phyloP scores from a whole-genome alignment of 2,329 filamentous ascomycete genomes.

The Fusarium graminum region DNA sequence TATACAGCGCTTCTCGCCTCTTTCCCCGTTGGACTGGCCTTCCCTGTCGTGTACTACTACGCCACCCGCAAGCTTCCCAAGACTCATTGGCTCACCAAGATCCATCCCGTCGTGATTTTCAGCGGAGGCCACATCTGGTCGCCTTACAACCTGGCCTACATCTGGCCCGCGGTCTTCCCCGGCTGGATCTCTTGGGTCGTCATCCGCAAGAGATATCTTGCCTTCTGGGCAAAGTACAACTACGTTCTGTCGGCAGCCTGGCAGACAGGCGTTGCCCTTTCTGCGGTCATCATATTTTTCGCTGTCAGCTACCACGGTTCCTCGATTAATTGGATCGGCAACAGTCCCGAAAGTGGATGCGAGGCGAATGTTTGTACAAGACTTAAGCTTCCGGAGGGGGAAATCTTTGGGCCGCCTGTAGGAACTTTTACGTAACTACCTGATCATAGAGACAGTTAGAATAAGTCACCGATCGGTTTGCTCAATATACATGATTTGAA shows the following conservation, averaged over 20 bases:
- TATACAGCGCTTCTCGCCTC: conserved; percentile 56
- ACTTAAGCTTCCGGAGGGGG: conserved; percentile 45
- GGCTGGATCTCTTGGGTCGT: conserved; percentile 63
- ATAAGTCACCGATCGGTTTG: not conserved
- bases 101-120: conserved; percentile 61
- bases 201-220: conserved; percentile 58
- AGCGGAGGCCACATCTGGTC: conserved; percentile 58
- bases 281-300: conserved; percentile 65
- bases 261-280: conserved; percentile 60
- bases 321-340: conserved; percentile 62
- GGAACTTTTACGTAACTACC: conserved; percentile 30
- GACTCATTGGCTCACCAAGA: conserved; percentile 54
- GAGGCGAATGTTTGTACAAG: conserved; percentile 45
- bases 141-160: conserved; percentile 62
- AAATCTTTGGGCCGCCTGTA: conserved; percentile 49
- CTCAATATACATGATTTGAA: not conserved
- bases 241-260: conserved; percentile 63
- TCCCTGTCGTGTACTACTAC: conserved; percentile 56
- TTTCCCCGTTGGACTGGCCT: conserved; percentile 56
- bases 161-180: conserved; percentile 61
- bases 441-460: not conserved
- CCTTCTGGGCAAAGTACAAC: conserved; percentile 64
- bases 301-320: conserved; percentile 56
- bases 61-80: conserved; percentile 53
- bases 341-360: conserved; percentile 49